Evolutionary conservation across 73 alveolate species (phyloP).

Genomic region (Tetrahymena malaccensis): DNA sequence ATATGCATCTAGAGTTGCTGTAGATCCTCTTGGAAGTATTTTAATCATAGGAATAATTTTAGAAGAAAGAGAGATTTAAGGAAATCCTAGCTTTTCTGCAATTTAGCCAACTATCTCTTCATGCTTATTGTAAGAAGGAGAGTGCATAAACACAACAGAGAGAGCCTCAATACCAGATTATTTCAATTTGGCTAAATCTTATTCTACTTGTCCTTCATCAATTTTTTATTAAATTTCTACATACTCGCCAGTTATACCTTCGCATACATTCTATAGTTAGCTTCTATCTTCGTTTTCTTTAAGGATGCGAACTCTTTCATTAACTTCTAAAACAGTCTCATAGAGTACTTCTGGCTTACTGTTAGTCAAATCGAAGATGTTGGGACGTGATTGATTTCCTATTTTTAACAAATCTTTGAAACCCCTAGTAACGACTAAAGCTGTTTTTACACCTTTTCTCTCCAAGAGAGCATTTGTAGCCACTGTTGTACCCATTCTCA

Average conservation of each 20-base stretch:
- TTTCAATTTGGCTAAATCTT: constrained; percentile 13
- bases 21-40: constrained; percentile 63
- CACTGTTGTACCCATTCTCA: constrained; percentile 87
- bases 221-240: constrained; percentile 28
- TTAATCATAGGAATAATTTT: constrained; percentile 59
- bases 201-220: constrained; percentile 33
- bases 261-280: background rate
- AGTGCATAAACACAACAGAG: constrained; percentile 67
- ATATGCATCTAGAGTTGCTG: constrained; percentile 79
- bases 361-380: constrained; percentile 59
- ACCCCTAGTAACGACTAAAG: constrained; percentile 69
- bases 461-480: constrained; percentile 90
- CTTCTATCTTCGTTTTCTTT: constrained; percentile 9
- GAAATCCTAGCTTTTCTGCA: constrained; percentile 57
- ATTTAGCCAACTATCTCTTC: constrained; percentile 47
- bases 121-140: constrained; percentile 53
- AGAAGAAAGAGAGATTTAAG: constrained; percentile 55
- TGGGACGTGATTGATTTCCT: constrained; percentile 72
- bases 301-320: constrained; percentile 58
- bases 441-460: constrained; percentile 72
- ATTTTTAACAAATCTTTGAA: constrained; percentile 65
- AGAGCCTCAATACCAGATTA: constrained; percentile 48
- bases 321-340: constrained; percentile 63
- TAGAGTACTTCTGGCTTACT: constrained; percentile 53
- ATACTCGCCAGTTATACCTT: constrained; percentile 55